Percentiles rank a stretch among this genome's conserved stretches.
Conservation (phyloP, 1,284 basidiomycete genomes). For the Apiotrichum mycotoxinovorans region DNA sequence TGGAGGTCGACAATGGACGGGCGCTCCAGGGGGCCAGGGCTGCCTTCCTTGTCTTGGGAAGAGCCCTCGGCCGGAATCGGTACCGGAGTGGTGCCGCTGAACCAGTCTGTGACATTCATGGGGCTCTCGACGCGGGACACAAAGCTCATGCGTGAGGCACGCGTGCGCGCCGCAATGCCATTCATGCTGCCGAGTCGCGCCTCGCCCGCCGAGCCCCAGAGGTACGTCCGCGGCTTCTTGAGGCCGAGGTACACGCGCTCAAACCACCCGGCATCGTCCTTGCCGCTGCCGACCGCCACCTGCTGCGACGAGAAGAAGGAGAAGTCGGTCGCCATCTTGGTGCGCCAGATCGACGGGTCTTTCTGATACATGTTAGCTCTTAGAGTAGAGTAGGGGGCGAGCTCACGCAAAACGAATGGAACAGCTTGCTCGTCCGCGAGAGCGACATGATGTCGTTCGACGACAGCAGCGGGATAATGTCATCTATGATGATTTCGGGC, state of each 20-base stretch:
- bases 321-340: conserved; percentile 67
- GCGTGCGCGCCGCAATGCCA: background rate
- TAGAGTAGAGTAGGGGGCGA: conserved; percentile 51
- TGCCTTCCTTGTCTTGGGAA: no score
- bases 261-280: conserved; percentile 57
- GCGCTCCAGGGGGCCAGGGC: conserved; percentile 25
- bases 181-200: conserved; percentile 22
- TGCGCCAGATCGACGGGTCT: conserved; percentile 78
- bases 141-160: background rate
- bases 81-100: background rate
- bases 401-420: conserved; percentile 32
- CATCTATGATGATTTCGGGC: conserved; percentile 66
- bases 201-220: conserved; percentile 67
- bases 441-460: conserved; percentile 62
- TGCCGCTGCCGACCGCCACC: conserved; percentile 21
- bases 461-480: conserved; percentile 61
- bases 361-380: conserved; percentile 35
- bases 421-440: conserved; percentile 30
- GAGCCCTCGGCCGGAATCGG: background rate
- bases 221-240: conserved; percentile 59
- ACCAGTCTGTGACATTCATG: conserved; percentile 6
- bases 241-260: conserved; percentile 73
- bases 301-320: conserved; percentile 62
- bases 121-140: background rate
- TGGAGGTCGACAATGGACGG: conserved; percentile 63